Evolutionary conservation across 371 early-diverging fungal species (phyloP), one percentile per base, ranked within the genome.

Genomic region (Quaeritorhiza haematococci): DNA sequence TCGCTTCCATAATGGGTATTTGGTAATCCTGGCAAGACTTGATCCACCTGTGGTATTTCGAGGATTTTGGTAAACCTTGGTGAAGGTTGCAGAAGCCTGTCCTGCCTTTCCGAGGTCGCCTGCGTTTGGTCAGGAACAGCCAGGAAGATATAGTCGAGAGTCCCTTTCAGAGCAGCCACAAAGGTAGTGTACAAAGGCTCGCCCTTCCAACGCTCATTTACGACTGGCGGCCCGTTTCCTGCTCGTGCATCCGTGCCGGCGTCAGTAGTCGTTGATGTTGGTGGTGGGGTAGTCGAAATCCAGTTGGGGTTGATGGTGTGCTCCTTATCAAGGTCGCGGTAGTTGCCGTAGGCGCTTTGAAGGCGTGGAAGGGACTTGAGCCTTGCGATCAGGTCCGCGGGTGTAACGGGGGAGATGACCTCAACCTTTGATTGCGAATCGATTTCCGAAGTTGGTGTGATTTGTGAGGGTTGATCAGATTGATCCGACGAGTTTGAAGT

Each of bases 131-230:
- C n/a, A n/a, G n/a, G n/a, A n/a, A n/a, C 62, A 51, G 33, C 50
- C 21, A 69, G 58, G 33, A 69, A 59, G 6, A 81, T 71, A 33
- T 82, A 82, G 51, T 82, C 83, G 42, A 82, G 56, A 17, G 82
- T 82, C 7, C 83, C 83, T 61, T 75, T 76, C 79, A n/a, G n/a
- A n/a, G 43, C 44, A 38, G 19, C 19, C 3, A 71, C 61, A 30
- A 68, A 78, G 58, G 66, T 72, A 1, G 83, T 82, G 56, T 61
- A 82, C 7, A 56, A 53, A 2, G 83, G 83, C 63, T 82, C 83
- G 29, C 75, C 76, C 10, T 35, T 34, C 61, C 59, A 62, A 3
- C 5, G 53, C n/a, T 29, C 46, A 3, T 3, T 46, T 23, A n/a
- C n/a, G n/a, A n/a, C n/a, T n/a, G n/a, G n/a, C n/a, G n/a, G n/a